A percentile compares a stretch with the other conserved stretches of the same genome.
phyloP scores from a whole-genome alignment of 169 alveolate genomes.

The Plasmodium blacklocki region DNA sequence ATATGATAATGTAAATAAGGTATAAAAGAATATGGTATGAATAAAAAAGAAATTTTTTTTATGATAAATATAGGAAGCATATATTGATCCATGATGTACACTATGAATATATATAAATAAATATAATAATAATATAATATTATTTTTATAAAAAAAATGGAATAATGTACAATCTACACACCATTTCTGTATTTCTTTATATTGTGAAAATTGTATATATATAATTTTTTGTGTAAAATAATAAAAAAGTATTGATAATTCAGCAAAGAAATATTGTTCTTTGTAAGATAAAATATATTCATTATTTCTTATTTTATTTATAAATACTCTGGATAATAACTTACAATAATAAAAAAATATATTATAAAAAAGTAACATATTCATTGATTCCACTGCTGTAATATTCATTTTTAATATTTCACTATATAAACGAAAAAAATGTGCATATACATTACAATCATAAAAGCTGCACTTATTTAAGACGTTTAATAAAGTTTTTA shows the following conservation, averaged over 20 bases:
- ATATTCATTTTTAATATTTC: conserved; percentile 52
- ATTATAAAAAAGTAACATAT: conserved; percentile 71
- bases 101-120: conserved; percentile 61
- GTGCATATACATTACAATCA: conserved; percentile 75
- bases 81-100: conserved; percentile 72
- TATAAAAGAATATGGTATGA: conserved; percentile 69
- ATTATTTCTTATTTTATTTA: conserved; percentile 22
- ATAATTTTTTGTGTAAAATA: conserved; percentile 74
- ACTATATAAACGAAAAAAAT: conserved; percentile 71
- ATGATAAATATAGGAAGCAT: conserved; percentile 70
- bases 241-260: conserved; percentile 36
- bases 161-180: conserved; percentile 73
- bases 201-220: conserved; percentile 75
- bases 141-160: conserved; percentile 70
- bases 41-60: conserved; percentile 29
- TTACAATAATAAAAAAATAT: conserved; percentile 61
- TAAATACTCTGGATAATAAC: conserved; percentile 53
- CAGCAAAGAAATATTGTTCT: conserved; percentile 71
- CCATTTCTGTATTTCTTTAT: conserved; percentile 76
- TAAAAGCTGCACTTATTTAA: conserved; percentile 66
- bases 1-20: conserved; percentile 57
- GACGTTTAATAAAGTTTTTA: conserved; percentile 31
- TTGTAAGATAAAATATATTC: conserved; percentile 46
- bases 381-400: conserved; percentile 69
- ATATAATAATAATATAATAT: conserved; percentile 40